Evolutionary conservation across 2,329 filamentous ascomycete genomes (phyloP).

Genomic region (Fusarium pseudocircinatum): DNA sequence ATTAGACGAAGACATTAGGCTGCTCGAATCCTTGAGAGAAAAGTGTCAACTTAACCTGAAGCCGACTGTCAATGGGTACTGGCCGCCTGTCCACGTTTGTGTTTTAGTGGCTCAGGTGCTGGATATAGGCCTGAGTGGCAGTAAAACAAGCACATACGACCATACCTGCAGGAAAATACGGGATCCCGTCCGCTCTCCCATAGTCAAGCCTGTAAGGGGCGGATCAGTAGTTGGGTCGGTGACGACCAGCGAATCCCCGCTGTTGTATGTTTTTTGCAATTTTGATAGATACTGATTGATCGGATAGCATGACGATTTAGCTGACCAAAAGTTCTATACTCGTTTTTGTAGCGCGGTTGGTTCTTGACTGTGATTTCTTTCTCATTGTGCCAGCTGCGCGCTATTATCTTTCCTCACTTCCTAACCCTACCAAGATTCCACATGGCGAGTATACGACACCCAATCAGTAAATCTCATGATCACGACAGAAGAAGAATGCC

Average conservation of each 20-base stretch:
- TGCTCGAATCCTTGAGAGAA: fast-evolving
- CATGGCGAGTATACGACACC: too few relatives aligned
- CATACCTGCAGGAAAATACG: constrained; percentile 7
- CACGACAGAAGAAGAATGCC: constrained; percentile 45
- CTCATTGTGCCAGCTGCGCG: not conserved
- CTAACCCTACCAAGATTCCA: constrained; percentile 20
- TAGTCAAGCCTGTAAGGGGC: constrained; percentile 4
- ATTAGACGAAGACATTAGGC: fast-evolving
- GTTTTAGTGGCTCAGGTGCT: fast-evolving
- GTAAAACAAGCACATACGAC: not conserved
- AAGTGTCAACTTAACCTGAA: not conserved
- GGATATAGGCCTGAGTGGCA: fast-evolving
- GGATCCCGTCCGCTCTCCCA: constrained; percentile 9
- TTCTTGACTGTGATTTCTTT: fast-evolving
- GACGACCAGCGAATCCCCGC: constrained; percentile 9
- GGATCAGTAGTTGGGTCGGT: constrained; percentile 7
- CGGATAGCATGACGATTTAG: fast-evolving
- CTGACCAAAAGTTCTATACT: fast-evolving
- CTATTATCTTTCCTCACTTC: not conserved
- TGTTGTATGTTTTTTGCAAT: not conserved
- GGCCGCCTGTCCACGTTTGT: not conserved
- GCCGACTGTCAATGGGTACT: fast-evolving
- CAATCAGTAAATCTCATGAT: constrained; percentile 52
- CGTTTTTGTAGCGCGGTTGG: not conserved
- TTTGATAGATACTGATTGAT: fast-evolving